Conservation (phyloP, 371 early-diverging fungal species). For the Apophysomyces elegans region DNA sequence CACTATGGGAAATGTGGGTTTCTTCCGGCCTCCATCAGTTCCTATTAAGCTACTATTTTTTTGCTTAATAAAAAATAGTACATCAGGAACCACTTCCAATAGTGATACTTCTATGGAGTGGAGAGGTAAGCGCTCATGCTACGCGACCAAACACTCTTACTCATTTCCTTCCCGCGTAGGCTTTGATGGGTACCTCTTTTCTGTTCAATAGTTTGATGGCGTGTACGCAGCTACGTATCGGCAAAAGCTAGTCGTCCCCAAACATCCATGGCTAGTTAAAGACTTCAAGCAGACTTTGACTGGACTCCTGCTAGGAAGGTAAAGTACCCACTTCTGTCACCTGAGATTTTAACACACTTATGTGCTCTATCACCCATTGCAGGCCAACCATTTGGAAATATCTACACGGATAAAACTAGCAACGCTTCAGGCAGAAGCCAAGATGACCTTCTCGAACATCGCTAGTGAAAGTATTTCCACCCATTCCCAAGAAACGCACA, state of each 20-base stretch:
- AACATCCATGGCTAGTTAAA: constrained; percentile 1
- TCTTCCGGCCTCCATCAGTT: no score
- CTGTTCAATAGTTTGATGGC: no score
- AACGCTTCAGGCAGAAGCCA: background rate
- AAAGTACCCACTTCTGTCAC: background rate
- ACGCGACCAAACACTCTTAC: no score
- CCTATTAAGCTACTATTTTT: no score
- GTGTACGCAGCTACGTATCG: background rate
- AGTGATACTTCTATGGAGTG: no score
- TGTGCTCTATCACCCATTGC: background rate
- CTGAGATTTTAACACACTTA: background rate
- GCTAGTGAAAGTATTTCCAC: constrained; percentile 6
- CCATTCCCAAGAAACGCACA: background rate
- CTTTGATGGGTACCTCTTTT: no score
- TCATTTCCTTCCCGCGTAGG: no score
- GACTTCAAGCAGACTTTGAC: background rate
- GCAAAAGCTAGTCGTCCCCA: background rate
- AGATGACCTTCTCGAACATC: constrained; percentile 2
- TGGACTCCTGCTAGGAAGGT: constrained; percentile 1
- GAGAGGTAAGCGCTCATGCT: no score
- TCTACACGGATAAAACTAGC: background rate
- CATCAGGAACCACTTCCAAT: no score
- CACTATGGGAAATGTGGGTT: no score
- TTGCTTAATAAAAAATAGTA: no score
- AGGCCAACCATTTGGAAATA: background rate